Evolutionary conservation across 139 green algal species (phyloP), one percentile per base, ranked within the genome.

Genomic region (Chlorella sp.): DNA sequence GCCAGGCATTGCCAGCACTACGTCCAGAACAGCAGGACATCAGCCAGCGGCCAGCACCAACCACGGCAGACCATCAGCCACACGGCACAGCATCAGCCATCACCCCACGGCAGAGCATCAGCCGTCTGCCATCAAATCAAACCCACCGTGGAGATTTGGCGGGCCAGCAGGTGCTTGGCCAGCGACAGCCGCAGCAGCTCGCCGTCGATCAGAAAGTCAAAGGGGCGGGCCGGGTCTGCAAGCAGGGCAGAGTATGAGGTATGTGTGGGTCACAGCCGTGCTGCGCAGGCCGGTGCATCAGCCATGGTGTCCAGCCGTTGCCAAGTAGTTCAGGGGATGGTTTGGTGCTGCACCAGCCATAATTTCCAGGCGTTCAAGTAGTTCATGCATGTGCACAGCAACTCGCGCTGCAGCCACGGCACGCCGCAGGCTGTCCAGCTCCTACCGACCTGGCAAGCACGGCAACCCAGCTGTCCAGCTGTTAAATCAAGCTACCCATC

Each of bases 141-240:
- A 48, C 90, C 62, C 79, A 96, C 95, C 81, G 94, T 90, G n/a
- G 96, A 98, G 17, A 98, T 86, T 58, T 86, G 68, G 8, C 93
- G 85, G 0, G 91, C 80, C 7, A 90, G 40, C 38, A 99, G 87
- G 72, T 97, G 89, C 46, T 94, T 84, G 73, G 97, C 87, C 67
- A 99, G 88, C n/a, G 91, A 92, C 32, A 89, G 91, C 3, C 97
- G 90, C 34, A 99, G 72, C 44, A 99, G 93, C 86, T 96, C 90
- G 22, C 93, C 96, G 80, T 95, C 60, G 8, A 99, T 85, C 3
- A 99, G 80, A 84, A 99, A 99, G 82, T 99, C 97, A 90, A 99
- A 99, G 0, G 97, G 95, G 14, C 90, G 83, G 0, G 92, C 44
- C 24, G 86, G 86, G 0, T 98, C 96, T 97, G 90, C 81, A 84